Evolutionary conservation across 140 eudicot genomes (phyloP).

Genomic region (Stevia rebaudiana): DNA sequence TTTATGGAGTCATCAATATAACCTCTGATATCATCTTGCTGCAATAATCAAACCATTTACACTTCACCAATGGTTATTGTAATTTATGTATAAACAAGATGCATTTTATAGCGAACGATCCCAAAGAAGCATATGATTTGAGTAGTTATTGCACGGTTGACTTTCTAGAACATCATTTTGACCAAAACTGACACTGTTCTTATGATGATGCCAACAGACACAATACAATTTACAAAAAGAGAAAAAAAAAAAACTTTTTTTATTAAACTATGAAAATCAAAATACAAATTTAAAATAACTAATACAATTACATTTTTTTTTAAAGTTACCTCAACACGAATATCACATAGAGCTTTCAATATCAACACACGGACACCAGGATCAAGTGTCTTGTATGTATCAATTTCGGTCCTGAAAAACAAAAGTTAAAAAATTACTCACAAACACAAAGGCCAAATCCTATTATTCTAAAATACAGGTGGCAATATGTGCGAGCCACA

Average conservation of each 20-base stretch:
- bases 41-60: constrained; percentile 27
- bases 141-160: background rate
- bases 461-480: background rate
- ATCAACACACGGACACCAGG: constrained; percentile 86
- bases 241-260: background rate
- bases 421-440: constrained; percentile 11
- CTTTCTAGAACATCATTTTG: background rate
- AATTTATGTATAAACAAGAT: background rate
- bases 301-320: too few species aligned
- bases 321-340: constrained; percentile 99
- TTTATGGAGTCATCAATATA: constrained; percentile 80
- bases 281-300: too few species aligned
- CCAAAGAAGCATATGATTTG: background rate
- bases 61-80: constrained; percentile 3
- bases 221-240: background rate
- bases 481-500: background rate
- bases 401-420: constrained; percentile 72
- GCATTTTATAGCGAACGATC: background rate
- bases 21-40: constrained; percentile 96
- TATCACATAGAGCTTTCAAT: constrained; percentile 88
- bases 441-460: background rate
- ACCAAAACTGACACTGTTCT: background rate
- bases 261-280: background rate
- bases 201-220: background rate
- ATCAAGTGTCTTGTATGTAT: constrained; percentile 70